Conservation (phyloP, 2,329 filamentous ascomycete genomes). For the Mycosphaerella sp. region DNA sequence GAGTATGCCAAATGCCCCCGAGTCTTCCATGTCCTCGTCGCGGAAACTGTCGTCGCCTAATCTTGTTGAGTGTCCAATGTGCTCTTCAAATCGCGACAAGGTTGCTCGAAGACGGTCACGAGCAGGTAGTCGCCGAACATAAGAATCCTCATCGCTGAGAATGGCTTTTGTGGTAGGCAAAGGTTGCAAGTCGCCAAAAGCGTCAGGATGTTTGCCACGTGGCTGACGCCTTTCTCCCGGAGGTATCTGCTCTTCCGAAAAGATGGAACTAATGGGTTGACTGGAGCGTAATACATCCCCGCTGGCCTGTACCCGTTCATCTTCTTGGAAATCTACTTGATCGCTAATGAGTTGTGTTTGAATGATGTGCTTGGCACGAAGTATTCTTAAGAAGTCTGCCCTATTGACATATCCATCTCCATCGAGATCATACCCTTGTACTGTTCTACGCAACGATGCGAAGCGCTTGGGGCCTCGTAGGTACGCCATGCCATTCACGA, state of each 20-base stretch:
- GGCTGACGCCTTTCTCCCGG: conserved; percentile 24
- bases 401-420: conserved; percentile 78
- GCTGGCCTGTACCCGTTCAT: conserved; percentile 57
- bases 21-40: not conserved
- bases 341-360: conserved; percentile 87
- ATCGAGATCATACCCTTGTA: conserved; percentile 87
- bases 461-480: conserved; percentile 53
- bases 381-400: conserved; percentile 83
- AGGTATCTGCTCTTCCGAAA: conserved; percentile 37
- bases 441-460: conserved; percentile 66
- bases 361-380: conserved; percentile 84
- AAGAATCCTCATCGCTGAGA: conserved; percentile 49
- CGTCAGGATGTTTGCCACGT: conserved; percentile 33
- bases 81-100: conserved; percentile 30
- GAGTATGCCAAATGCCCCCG: not conserved
- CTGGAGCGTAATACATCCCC: conserved; percentile 40
- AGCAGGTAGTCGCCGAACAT: conserved; percentile 3
- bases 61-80: conserved; percentile 12
- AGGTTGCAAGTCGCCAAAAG: conserved; percentile 30
- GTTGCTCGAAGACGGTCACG: conserved; percentile 20
- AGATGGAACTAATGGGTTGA: conserved; percentile 44
- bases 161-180: conserved; percentile 46
- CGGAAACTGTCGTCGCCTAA: not conserved
- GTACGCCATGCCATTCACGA: conserved; percentile 71
- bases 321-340: conserved; percentile 66